These are phyloP conservation scores for Croton setiger DNA, from an alignment of 441 rosid species.

Conservation along the genomic window DNA sequence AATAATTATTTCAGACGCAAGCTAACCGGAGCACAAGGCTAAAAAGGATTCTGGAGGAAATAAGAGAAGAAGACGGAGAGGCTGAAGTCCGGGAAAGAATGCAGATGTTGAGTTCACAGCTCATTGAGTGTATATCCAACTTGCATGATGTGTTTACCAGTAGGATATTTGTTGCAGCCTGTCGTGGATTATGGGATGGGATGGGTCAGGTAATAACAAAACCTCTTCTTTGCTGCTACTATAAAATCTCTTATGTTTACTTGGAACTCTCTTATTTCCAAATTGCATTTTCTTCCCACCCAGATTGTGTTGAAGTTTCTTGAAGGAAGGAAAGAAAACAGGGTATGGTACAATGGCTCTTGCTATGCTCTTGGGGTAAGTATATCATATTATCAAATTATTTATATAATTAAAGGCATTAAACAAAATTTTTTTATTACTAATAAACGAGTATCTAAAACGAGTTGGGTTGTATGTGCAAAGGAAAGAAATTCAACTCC, in stretches of 20 bases:
- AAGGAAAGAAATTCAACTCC: too few relatives aligned
- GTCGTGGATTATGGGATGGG: constrained; percentile 94
- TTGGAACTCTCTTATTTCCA: background rate
- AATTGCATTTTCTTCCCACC: constrained; percentile 13
- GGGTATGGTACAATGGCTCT: constrained; percentile 88
- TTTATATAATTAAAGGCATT: too few relatives aligned
- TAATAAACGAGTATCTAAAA: too few relatives aligned
- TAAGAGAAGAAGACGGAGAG: constrained; percentile 90
- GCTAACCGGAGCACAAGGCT: constrained; percentile 63
- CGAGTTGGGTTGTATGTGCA: too few relatives aligned
- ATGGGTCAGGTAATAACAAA: constrained; percentile 75
- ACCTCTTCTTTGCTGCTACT: too few relatives aligned
- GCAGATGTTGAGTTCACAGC: constrained; percentile 71
- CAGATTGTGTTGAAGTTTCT: constrained; percentile 89
- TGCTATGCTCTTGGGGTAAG: constrained; percentile 92
- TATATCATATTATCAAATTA: background rate
- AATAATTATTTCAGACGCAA: constrained; percentile 49
- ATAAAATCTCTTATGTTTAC: background rate
- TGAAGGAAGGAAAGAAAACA: constrained; percentile 92
- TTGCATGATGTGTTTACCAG: constrained; percentile 76
- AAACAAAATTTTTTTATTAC: too few relatives aligned
- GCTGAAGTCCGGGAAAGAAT: constrained; percentile 81
- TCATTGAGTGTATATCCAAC: constrained; percentile 68
- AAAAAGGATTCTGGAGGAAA: constrained; percentile 85
- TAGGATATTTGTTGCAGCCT: constrained; percentile 72